Base-by-base conservation (phyloP, 805 yeast genomes). In the Wickerhamomyces bisporus region DNA sequence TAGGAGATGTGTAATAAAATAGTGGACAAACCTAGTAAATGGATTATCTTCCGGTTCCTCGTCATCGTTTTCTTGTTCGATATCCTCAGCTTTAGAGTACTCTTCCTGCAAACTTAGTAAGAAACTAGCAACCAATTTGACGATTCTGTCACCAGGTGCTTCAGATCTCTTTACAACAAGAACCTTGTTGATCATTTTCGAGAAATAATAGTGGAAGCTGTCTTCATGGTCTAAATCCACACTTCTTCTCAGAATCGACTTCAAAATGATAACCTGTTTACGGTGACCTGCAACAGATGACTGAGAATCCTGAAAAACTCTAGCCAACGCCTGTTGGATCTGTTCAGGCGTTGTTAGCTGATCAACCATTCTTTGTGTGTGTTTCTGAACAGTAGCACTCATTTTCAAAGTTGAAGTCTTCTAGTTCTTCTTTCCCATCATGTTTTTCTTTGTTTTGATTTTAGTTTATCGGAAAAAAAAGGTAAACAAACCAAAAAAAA, bases 221-320 rank as follows among this genome's bases (percentile, higher is more conserved):
- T 75, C 80, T 42, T 75, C 79, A 32, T 65, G 58, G 2, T 67
- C 77, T 26, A 78, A 60, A 6, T 68, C 68, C 10, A 65, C 57
- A 2, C 93, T 75, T 46, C 75, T 71, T 13, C 63, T 48, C 40
- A 81, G 83, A 13, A 86, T 63, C 32, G 73, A 70, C 52, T 72
- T 73, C 52, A 88, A 54, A 6, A 83, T 70, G 9, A 78, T 74
- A 6, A 81, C 75, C 41, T 85, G 79, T 52, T 84, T 83, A 33
- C 85, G 68, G 58, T 88, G 96, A 2, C 89, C 81, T 0, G 89
- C 81, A 24, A 80, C 68, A 2, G 86, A 70, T 17, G 62, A 45
- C 53, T 88, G 97, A 0, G 93, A 85, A 40, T 81, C 91, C 52
- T 84, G 91, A 53, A 88, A 88, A 4, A 80, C 77, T 40, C 73